A percentile compares a stretch with the other conserved stretches of the same genome.
Evolutionary conservation across 2,329 filamentous ascomycete species (phyloP).

Genomic region (Xylariales sp.): DNA sequence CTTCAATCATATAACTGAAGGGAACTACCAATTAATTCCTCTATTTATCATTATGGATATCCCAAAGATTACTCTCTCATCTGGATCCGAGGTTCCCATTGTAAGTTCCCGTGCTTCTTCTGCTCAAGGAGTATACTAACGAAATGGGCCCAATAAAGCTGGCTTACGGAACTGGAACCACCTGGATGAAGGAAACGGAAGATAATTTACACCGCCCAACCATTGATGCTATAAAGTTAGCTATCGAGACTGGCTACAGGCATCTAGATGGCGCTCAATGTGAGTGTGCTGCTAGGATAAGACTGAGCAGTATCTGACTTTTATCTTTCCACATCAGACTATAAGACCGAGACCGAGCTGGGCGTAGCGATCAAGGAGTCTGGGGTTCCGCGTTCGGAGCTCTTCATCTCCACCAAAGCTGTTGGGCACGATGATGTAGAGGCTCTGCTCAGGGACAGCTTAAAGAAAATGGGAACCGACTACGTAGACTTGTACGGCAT

Average conservation of each 20-base stretch:
- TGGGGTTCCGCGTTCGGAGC: constrained; percentile 57
- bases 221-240: constrained; percentile 1
- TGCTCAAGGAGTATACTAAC: too few species aligned
- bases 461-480: constrained; percentile 60
- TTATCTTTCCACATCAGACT: constrained; percentile 30
- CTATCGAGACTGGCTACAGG: background rate
- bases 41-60: too few species aligned
- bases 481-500: constrained; percentile 60
- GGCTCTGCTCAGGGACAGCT: constrained; percentile 50
- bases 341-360: constrained; percentile 63
- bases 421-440: constrained; percentile 35
- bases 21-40: too few species aligned
- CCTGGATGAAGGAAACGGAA: constrained; percentile 2
- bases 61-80: too few species aligned
- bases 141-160: background rate
- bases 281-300: too few species aligned
- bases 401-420: constrained; percentile 62
- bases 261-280: constrained; percentile 5
- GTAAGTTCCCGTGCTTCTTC: too few species aligned
- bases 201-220: constrained; percentile 1
- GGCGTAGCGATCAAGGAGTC: constrained; percentile 64
- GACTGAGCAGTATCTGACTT: background rate
- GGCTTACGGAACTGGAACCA: constrained; percentile 1
- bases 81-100: too few species aligned
- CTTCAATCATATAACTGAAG: too few species aligned